Conservation (phyloP, 352 stramenopile species). For the Globisporangium mamillatum region DNA sequence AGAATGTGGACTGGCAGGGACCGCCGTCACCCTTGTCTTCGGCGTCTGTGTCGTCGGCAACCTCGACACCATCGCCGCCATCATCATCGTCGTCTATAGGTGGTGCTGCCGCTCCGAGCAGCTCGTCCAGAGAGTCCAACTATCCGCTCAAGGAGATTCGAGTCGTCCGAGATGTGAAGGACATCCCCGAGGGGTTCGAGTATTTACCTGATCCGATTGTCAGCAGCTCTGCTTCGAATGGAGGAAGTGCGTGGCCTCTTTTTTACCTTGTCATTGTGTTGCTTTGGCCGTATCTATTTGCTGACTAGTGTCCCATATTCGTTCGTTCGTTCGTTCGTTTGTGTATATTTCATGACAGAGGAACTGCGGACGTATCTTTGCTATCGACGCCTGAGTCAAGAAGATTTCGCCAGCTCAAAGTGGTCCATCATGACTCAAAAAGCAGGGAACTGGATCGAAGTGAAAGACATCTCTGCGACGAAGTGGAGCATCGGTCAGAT, state of each 20-base stretch:
- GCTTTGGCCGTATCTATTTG: not conserved
- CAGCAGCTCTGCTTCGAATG: constrained; percentile 25
- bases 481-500: constrained; percentile 81
- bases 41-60: not conserved
- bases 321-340: not conserved
- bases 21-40: constrained; percentile 15
- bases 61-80: constrained; percentile 10
- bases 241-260: constrained; percentile 30
- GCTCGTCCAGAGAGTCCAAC: not conserved
- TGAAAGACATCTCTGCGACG: constrained; percentile 72
- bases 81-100: constrained; percentile 14
- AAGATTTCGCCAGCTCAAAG: constrained; percentile 64
- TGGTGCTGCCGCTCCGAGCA: not conserved
- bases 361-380: constrained; percentile 71
- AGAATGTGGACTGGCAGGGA: constrained; percentile 28
- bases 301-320: constrained; percentile 3
- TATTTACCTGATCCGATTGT: constrained; percentile 46
- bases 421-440: constrained; percentile 73
- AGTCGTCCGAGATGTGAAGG: constrained; percentile 62
- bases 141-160: constrained; percentile 79
- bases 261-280: not conserved
- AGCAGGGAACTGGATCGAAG: constrained; percentile 76
- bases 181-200: constrained; percentile 70
- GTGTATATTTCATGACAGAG: constrained; percentile 23
- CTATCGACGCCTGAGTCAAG: constrained; percentile 54